Evolutionary conservation across 257 asterid species (phyloP).

Genomic region (Rauvolfia tetraphylla): DNA sequence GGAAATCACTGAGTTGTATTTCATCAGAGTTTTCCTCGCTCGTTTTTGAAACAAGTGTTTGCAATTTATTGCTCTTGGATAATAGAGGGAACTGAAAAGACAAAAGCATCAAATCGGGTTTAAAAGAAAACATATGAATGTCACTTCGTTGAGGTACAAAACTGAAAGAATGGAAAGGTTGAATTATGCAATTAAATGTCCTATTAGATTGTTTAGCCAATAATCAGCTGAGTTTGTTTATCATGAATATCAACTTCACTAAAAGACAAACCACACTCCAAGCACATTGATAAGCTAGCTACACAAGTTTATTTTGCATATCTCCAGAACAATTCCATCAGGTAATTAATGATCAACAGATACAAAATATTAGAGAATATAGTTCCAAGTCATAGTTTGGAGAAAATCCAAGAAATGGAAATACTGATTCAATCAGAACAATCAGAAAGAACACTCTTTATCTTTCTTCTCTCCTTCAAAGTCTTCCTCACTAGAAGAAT

Average conservation of each 20-base stretch:
- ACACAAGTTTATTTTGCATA: neutral
- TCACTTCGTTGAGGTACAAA: neutral
- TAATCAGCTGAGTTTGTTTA: neutral
- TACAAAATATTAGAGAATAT: neutral
- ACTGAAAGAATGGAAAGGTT: neutral
- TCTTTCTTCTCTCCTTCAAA: no score
- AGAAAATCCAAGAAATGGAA: neutral
- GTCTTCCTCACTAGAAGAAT: neutral
- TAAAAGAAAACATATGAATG: neutral
- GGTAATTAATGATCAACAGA: neutral
- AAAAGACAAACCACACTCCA: neutral
- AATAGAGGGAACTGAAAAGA: conserved; percentile 75
- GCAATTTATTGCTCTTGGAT: conserved; percentile 76
- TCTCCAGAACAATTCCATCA: no score
- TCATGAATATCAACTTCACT: neutral
- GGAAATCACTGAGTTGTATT: conserved; percentile 59
- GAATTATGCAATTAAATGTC: neutral
- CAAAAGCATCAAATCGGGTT: neutral
- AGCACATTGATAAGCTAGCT: neutral
- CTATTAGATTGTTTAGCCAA: neutral
- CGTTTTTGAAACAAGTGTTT: conserved; percentile 47
- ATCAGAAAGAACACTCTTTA: no score
- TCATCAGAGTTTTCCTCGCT: conserved; percentile 47
- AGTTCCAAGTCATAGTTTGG: neutral
- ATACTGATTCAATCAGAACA: neutral